Base-by-base conservation (phyloP, 768 basidiomycete species). In the Tricholoma terreum region DNA sequence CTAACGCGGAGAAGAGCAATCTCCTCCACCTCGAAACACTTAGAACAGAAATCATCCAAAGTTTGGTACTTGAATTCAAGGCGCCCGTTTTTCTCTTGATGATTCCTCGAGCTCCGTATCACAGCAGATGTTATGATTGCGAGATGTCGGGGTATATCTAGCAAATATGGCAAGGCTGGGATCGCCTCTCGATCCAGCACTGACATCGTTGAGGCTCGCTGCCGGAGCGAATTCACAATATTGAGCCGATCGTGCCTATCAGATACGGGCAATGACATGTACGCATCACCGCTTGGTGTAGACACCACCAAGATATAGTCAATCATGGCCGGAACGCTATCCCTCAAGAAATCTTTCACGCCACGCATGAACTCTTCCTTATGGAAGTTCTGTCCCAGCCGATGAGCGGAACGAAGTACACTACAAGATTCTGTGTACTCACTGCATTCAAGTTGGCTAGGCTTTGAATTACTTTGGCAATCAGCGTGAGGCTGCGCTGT, bases 391-490 rank as follows among this genome's bases (percentile, higher is more conserved):
- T 89, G 54, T 9, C 57, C 27, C 56, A 10, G n/a, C 30, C 21
- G 42, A 1, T 34, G 3, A 55, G 33, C 22, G 31, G 5, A 51
- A 35, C 34, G 7, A 22, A 36, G 15, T 49, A 17, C 30, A 10
- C 34, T 36, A 52, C 3, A 34, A 35, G 27, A 50, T 15, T 57
- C 27, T 34, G 21, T 21, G 14, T 5, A 73, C 86, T 63, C 67
- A 88, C 90, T 7, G 81, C 70, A 61, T 90, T 92, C 54, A 94
- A 74, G 69, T 95, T 95, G 5, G 93, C 93, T 38, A 94, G 75
- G 62, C 89, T 94, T 71, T 93, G 91, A 17, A 95, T 81, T n/a
- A 89, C 89, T 71, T 92, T 94, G 6, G 92, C 92, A 53, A 95
- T 85, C 61, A 92, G 69, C 0, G 89, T 94, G 50, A 95, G 77